Base-by-base conservation (phyloP, 106 monocot species). In the Dioscorea zingiberensis region DNA sequence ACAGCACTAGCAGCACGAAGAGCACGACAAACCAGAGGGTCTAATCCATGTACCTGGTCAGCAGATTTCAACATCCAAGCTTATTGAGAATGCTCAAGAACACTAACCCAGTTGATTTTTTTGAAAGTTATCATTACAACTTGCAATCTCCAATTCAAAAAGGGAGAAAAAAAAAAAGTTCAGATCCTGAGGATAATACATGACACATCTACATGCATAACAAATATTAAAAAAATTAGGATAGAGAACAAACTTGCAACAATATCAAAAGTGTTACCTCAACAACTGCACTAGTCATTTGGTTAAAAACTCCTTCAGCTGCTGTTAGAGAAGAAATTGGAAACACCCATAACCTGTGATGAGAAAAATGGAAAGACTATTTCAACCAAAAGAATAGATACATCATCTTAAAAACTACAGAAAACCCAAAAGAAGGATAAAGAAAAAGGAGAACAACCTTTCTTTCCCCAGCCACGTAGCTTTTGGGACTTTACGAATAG, bases 391-490 rank as follows among this genome's bases (percentile, higher is more conserved):
- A 21, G 19, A 49, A 60, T 15, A 62, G 26, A 67, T 68, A 65
- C 5, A 23, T 26, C 44, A 69, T 55, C 27, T 54, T 8, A 28
- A 29, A n/a, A 46, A 17, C 13, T 22, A 45, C 9, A 32, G 14
- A 23, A 56, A 19, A 58, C 5, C 38, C 38, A 38, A 38, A 38
- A 10, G 38, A 38, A 6, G 4, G 10, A 38, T 10, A 38, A 38
- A 2, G 16, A 59, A 44, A 27, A 46, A 55, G 29, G 58, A n/a
- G n/a, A 27, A 59, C 25, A 69, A 94, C 94, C 87, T 97, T 78
- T 97, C 91, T 73, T 81, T 83, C 9, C 71, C 80, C 70, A 84
- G 73, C 91, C 91, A 97, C 46, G 55, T 79, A 70, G 95, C 85
- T 83, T 71, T 91, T 0, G 95, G 95, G 14, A 92, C 81, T 64